Evolutionary conservation across 805 yeast species (phyloP).

Genomic region (Saccharomycopsis schoenii): DNA sequence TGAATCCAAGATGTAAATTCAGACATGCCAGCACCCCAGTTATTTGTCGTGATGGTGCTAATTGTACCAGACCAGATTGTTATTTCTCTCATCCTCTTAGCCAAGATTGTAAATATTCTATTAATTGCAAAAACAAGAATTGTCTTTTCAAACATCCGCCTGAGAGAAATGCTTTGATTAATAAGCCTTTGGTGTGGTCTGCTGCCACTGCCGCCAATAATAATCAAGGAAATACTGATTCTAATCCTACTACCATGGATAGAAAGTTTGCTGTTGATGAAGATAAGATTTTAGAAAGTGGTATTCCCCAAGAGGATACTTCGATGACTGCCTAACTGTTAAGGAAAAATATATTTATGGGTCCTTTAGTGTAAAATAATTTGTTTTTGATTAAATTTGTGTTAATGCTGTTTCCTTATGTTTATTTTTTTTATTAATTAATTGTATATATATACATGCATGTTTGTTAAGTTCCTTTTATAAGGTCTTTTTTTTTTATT

Average conservation of each 20-base stretch:
- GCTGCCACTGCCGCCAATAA: slow-evolving; percentile 20
- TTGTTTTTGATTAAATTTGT: background rate
- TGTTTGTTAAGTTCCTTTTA: background rate
- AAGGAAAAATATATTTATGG: slow-evolving; percentile 2
- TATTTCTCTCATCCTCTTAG: slow-evolving; percentile 71
- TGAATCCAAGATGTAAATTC: slow-evolving; percentile 67
- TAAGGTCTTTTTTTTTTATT: background rate
- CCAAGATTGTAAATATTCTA: slow-evolving; percentile 74
- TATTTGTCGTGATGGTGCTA: slow-evolving; percentile 73
- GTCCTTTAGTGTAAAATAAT: background rate
- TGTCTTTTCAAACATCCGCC: slow-evolving; percentile 78
- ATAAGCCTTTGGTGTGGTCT: slow-evolving; percentile 30
- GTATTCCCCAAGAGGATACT: slow-evolving; percentile 35
- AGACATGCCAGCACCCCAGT: slow-evolving; percentile 73
- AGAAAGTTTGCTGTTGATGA: slow-evolving; percentile 74
- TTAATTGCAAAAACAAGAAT: slow-evolving; percentile 56
- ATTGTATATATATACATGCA: background rate
- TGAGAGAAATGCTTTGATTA: slow-evolving; percentile 39
- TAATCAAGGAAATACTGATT: slow-evolving; percentile 20
- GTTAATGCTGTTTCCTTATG: background rate
- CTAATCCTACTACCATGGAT: slow-evolving; percentile 32
- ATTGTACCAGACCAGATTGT: slow-evolving; percentile 74
- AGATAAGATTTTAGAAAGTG: slow-evolving; percentile 60
- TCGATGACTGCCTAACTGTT: slow-evolving; percentile 13
- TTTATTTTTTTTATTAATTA: background rate